phyloP scores from a whole-genome alignment of 495 filamentous ascomycete species.

The Mycothermus thermophilus region DNA sequence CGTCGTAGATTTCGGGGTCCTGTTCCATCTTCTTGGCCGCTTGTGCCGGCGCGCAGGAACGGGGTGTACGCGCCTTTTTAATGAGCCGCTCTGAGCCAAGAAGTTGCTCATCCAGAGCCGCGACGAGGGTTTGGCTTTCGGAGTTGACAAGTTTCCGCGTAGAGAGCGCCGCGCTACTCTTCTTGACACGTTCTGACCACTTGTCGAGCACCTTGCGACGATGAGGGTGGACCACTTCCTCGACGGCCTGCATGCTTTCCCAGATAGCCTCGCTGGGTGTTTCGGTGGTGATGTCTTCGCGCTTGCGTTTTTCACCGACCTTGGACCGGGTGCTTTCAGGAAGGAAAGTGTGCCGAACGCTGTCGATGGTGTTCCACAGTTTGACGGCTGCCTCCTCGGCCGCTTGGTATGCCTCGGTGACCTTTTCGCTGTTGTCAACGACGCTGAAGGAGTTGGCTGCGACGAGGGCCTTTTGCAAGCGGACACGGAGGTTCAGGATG shows the following conservation, averaged over 20 bases:
- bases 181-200: slow-evolving; percentile 49
- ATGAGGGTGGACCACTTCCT: slow-evolving; percentile 40
- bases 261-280: slow-evolving; percentile 50
- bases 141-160: slow-evolving; percentile 38
- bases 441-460: slow-evolving; percentile 62
- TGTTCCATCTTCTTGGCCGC: slow-evolving; percentile 38
- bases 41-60: slow-evolving; percentile 61
- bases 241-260: slow-evolving; percentile 49
- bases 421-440: slow-evolving; percentile 21
- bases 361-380: slow-evolving; percentile 73
- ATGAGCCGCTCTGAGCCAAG: slow-evolving; percentile 52
- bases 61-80: slow-evolving; percentile 48
- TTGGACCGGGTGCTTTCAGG: slow-evolving; percentile 21
- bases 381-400: slow-evolving; percentile 81
- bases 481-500: slow-evolving; percentile 75
- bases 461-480: slow-evolving; percentile 77
- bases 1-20: slow-evolving; percentile 60
- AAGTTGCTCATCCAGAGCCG: slow-evolving; percentile 63
- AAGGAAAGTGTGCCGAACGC: slow-evolving; percentile 45
- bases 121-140: slow-evolving; percentile 48
- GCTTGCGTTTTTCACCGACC: slow-evolving; percentile 44
- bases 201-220: slow-evolving; percentile 48
- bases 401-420: slow-evolving; percentile 44
- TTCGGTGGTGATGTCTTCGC: slow-evolving; percentile 34
- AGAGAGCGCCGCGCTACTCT: slow-evolving; percentile 27